phyloP scores from a whole-genome alignment of 352 stramenopile species.

The Blastocystis hominis region DNA sequence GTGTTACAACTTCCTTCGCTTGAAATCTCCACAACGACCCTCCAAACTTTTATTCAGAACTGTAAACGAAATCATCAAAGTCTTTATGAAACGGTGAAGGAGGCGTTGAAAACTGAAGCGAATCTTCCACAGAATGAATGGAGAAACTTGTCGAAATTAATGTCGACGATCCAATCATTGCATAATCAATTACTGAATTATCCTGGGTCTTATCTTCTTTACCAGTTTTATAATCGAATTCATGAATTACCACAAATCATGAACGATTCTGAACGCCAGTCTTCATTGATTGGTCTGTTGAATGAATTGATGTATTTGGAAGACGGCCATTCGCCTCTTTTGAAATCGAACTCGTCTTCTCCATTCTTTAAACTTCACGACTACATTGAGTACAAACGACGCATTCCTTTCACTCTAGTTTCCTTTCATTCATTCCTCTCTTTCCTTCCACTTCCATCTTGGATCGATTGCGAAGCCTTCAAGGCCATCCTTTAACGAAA shows the following conservation, averaged over 20 bases:
- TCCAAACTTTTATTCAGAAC: slow-evolving; percentile 22
- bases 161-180: not conserved
- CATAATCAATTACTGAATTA: not conserved
- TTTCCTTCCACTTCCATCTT: not conserved
- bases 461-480: not conserved
- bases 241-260: not conserved
- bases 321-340: not conserved
- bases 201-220: slow-evolving; percentile 38
- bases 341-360: not conserved
- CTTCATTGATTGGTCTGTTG: not conserved
- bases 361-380: slow-evolving; percentile 42
- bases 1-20: not conserved
- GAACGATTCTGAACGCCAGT: not conserved
- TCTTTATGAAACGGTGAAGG: not conserved
- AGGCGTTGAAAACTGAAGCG: not conserved
- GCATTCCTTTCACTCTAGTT: not conserved
- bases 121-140: not conserved
- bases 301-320: slow-evolving; percentile 41
- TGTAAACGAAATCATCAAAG: not conserved
- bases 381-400: not conserved
- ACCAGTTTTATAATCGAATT: not conserved
- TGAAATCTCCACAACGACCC: not conserved
- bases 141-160: not conserved
- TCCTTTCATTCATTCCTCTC: slow-evolving; percentile 15
- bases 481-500: slow-evolving; percentile 37